A percentile compares a stretch with the other conserved stretches of the same genome.
These are phyloP conservation scores for Postia placenta DNA, from an alignment of 768 basidiomycete species.

Conservation along the genomic window DNA sequence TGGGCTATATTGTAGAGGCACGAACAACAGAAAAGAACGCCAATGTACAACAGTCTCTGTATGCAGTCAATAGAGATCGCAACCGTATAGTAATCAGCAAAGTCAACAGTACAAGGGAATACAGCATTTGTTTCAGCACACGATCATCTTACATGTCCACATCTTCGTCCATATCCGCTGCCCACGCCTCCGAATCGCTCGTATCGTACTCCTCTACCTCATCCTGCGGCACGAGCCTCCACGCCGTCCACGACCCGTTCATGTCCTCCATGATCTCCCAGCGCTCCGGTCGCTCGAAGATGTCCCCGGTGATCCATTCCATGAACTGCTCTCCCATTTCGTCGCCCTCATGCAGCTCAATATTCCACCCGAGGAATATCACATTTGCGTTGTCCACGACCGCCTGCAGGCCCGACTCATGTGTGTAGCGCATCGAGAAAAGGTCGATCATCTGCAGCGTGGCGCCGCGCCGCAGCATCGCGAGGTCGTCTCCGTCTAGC, in stretches of 20 bases:
- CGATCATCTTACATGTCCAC: conserved; percentile 1
- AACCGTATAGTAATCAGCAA: no score
- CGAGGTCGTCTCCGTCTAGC: conserved; percentile 28
- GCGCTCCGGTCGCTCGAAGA: conserved; percentile 37
- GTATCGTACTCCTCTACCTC: conserved; percentile 26
- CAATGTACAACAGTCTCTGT: no score
- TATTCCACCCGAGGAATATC: conserved; percentile 67
- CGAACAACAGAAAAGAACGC: no score
- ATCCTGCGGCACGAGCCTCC: conserved; percentile 29
- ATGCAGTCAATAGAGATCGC: no score
- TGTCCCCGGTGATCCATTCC: conserved; percentile 33
- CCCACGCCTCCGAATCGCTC: conserved; percentile 36
- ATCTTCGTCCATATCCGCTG: conserved; percentile 9
- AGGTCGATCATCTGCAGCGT: conserved; percentile 50
- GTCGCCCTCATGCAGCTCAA: conserved; percentile 40
- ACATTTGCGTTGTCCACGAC: conserved; percentile 32
- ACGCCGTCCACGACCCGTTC: conserved; percentile 40
- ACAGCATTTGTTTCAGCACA: no score
- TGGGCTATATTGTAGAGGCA: no score
- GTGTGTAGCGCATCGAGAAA: conserved; percentile 50
- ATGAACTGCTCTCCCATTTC: conserved; percentile 35
- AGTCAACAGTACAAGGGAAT: no score
- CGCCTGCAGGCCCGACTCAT: conserved; percentile 48
- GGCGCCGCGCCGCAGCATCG: conserved; percentile 54
- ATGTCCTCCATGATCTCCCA: conserved; percentile 30